phyloP scores from a whole-genome alignment of 352 stramenopile genomes.

The Globisporangium paddicum region DNA sequence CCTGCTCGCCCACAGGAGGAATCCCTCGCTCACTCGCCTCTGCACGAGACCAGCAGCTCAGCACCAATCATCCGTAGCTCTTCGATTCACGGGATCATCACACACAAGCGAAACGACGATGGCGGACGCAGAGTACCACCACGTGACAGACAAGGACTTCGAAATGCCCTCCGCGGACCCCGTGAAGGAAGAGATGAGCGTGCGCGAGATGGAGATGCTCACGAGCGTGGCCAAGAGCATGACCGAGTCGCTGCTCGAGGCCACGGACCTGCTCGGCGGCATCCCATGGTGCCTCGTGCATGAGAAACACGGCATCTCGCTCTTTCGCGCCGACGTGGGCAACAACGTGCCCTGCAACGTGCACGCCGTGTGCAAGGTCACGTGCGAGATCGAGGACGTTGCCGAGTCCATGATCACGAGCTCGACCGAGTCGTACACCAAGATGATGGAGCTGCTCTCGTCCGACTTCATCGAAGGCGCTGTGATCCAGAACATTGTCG shows the following conservation, averaged over 20 bases:
- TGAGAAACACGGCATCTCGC: conserved; percentile 79
- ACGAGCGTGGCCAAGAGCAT: conserved; percentile 76
- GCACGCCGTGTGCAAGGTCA: conserved; percentile 82
- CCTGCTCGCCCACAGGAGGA: background rate
- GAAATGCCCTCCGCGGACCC: background rate
- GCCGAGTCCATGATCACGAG: conserved; percentile 78
- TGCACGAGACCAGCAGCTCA: background rate
- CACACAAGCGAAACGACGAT: background rate
- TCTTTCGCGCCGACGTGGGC: conserved; percentile 63
- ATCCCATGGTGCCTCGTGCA: conserved; percentile 73
- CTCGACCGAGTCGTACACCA: conserved; percentile 74
- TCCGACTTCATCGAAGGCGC: conserved; percentile 82
- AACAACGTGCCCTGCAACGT: conserved; percentile 77
- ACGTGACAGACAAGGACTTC: background rate
- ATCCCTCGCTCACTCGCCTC: background rate
- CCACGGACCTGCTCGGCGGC: conserved; percentile 66
- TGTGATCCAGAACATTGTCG: conserved; percentile 78
- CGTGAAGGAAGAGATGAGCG: conserved; percentile 23
- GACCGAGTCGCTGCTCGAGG: conserved; percentile 69
- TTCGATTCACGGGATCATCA: background rate
- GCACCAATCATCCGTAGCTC: background rate
- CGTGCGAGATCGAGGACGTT: conserved; percentile 75
- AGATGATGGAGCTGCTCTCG: conserved; percentile 82
- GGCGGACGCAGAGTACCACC: background rate
- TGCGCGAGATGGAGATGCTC: conserved; percentile 64